Base-by-base conservation (phyloP, 2,329 filamentous ascomycete species). In the Exophiala xenobiotica region DNA sequence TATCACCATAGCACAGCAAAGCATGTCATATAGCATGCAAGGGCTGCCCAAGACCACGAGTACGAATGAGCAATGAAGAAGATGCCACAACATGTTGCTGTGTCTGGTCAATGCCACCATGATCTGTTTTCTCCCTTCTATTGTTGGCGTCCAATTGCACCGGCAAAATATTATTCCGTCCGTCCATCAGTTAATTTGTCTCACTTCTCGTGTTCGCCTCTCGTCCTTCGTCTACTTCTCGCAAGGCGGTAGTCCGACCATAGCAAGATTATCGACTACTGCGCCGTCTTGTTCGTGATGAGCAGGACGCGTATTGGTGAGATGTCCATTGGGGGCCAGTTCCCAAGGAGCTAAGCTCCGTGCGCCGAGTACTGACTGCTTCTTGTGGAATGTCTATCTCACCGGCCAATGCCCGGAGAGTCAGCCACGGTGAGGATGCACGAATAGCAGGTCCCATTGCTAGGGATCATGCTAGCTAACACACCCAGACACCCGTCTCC, bases 391-490 rank as follows among this genome's bases (percentile, higher is more conserved):
- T 29, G 14, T 29, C 3, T 20, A 53, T 56, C 53, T 56, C 41
- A 53, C 53, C 53, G 53, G 53, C 46, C 37, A 50, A 26, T 47
- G 23, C 23, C 53, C 53, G 53, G 12, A 37, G 18, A 19, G 6
- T 41, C 46, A 38, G 19, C 14, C 11, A 44, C n/a, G 6, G 18
- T 22, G 9, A 40, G 1, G 38, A 40, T 14, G 19, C 19, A 18
- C 48, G 41, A 51, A 51, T 51, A 22, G 42, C 31, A 33, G 12
- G 27, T 33, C 24, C 18, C 12, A 3, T 18, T 43, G 4, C 38
- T 44, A 44, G 41, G 44, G 37, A 52, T 46, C 16, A n/a, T n/a
- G n/a, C 18, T 51, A 46, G 31, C 48, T 16, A 16, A 6, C 26
- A 20, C 23, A 11, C 14, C 27, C 8, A 9, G 11, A 12, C 8